Evolutionary conservation across 768 basidiomycete species (phyloP).

Genomic region (Boletus subparvulus): DNA sequence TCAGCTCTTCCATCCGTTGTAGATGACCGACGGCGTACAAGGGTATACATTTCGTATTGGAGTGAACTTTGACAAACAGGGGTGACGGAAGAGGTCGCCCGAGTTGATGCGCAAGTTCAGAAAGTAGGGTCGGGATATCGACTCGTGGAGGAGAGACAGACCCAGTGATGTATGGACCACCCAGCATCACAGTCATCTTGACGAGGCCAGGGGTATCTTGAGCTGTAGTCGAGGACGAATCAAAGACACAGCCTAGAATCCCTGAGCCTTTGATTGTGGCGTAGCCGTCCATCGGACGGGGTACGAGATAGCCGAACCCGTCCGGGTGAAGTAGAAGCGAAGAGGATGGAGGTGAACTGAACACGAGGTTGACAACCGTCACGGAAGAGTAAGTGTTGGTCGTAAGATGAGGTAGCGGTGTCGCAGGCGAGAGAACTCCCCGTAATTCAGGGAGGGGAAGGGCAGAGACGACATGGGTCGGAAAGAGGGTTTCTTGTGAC

Average conservation of each 20-base stretch:
- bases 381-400: constrained; percentile 78
- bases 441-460: constrained; percentile 61
- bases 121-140: constrained; percentile 23
- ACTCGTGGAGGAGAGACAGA: constrained; percentile 18
- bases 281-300: constrained; percentile 66
- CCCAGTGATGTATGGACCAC: constrained; percentile 60
- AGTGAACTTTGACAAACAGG: constrained; percentile 48
- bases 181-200: constrained; percentile 89
- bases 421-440: constrained; percentile 39
- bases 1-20: constrained; percentile 62
- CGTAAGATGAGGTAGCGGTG: constrained; percentile 59
- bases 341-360: constrained; percentile 45
- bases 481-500: constrained; percentile 35
- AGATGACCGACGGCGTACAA: constrained; percentile 72
- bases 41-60: constrained; percentile 75
- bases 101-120: constrained; percentile 47
- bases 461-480: constrained; percentile 76
- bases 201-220: constrained; percentile 56
- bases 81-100: constrained; percentile 52
- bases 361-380: constrained; percentile 87
- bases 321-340: constrained; percentile 61
- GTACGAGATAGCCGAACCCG: constrained; percentile 94
- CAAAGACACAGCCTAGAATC: constrained; percentile 87
- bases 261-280: constrained; percentile 42
- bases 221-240: constrained; percentile 69